Base-by-base conservation (phyloP, 2,329 filamentous ascomycete species). In the Aspergillus latus region DNA sequence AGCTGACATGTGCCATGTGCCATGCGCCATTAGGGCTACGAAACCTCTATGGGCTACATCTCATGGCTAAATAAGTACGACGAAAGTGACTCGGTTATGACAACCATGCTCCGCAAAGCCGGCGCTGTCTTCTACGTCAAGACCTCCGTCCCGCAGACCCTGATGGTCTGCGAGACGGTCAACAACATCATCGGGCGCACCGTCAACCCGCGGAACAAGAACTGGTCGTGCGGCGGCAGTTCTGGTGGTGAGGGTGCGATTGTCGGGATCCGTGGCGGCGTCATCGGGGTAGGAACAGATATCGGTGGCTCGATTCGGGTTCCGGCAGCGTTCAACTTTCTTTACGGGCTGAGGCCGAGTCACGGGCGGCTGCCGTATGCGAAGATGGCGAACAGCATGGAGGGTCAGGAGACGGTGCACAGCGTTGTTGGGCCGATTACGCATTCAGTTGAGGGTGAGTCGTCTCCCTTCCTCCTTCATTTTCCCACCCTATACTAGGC, bases 111-210 rank as follows among this genome's bases (percentile, higher is more conserved):
- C 0, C 67, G 75, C 42, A 71, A 66, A 0, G 75, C 78, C 2
- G 83, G 83, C 5, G 82, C 82, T 9, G 74, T 85, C 29, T 76
- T 82, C 59, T 84, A 82, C 64, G 80, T 81, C 60, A 84, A 84
- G 72, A 84, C 82, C 0, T 83, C 80, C 60, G 77, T 83, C 3
- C 81, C 82, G 0, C 86, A 84, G 1, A 84, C 84, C 10, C 85
- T 88, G 79, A 88, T 89, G 85, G 86, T 87, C 50, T 81, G 84
- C 10, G 86, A 88, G 66, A 82, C 79, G 1, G 82, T 86, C 13
- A 88, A 88, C 71, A 86, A 87, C 62, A 76, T 83, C 1, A 84
- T 85, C 62, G 87, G 86, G 7, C 78, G 84, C 10, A 87, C 84
- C 0, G 67, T 84, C 21, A 88, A 87, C 65, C 87, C 87, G 0